A percentile compares a stretch with the other conserved stretches of the same genome.
phyloP scores from a whole-genome alignment of 2,329 filamentous ascomycete genomes.

The Capronia americana region DNA sequence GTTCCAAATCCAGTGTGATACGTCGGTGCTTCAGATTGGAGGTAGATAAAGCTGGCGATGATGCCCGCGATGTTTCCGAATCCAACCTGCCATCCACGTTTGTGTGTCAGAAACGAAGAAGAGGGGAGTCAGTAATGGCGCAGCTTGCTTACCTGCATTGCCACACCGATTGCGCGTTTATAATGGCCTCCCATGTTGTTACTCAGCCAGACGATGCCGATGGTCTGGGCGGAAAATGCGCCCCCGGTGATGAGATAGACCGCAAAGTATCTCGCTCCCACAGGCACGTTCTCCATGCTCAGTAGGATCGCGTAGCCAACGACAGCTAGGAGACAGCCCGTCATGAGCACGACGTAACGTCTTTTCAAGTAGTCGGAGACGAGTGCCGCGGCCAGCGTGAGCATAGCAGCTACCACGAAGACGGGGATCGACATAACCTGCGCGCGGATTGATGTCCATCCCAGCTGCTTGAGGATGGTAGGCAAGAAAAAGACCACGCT shows the following conservation, averaged over 20 bases:
- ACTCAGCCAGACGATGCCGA: constrained; percentile 39
- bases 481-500: constrained; percentile 45
- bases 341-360: constrained; percentile 45
- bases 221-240: constrained; percentile 43
- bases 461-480: constrained; percentile 45
- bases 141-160: constrained; percentile 12
- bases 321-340: constrained; percentile 42
- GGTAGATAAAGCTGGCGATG: constrained; percentile 49
- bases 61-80: constrained; percentile 44
- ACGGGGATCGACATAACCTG: constrained; percentile 48
- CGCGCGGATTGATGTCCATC: constrained; percentile 42
- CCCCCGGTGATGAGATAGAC: constrained; percentile 40
- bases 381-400: constrained; percentile 41
- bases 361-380: constrained; percentile 42
- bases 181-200: constrained; percentile 44
- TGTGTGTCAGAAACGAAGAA: not conserved
- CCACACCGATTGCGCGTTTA: constrained; percentile 41
- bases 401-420: constrained; percentile 42
- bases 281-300: constrained; percentile 33
- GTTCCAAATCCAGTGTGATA: constrained; percentile 49
- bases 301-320: constrained; percentile 46
- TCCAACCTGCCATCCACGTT: constrained; percentile 26
- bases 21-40: constrained; percentile 43
- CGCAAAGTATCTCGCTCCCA: constrained; percentile 41
- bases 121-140: constrained; percentile 43